phyloP scores from a whole-genome alignment of 78 protist genomes.

The slime mould (Dictyostelium discoideum) region dicty_2.7 NC_007088.5:7312501-7313000 shows the following conservation, averaged over 20 bases:
- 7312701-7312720: conserved; percentile 17
- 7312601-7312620: conserved; percentile 40
- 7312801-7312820: neutral
- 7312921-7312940: neutral
- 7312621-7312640: conserved; percentile 51
- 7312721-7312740: conserved; percentile 30
- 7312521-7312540: conserved; percentile 12
- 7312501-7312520: neutral
- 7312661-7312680: conserved; percentile 29
- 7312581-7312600: conserved; percentile 37
- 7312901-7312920: neutral
- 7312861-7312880: neutral
- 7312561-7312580: conserved; percentile 11
- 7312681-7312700: neutral
- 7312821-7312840: too few relatives aligned
- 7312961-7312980: neutral
- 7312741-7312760: neutral
- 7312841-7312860: neutral
- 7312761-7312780: neutral
- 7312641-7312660: conserved; percentile 5
- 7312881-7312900: neutral
- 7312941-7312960: neutral
- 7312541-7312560: conserved; percentile 78
- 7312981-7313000: neutral
- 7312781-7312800: neutral